phyloP scores from a whole-genome alignment of 306 rosid genomes.

The Oxytropis ochrocephala region DNA sequence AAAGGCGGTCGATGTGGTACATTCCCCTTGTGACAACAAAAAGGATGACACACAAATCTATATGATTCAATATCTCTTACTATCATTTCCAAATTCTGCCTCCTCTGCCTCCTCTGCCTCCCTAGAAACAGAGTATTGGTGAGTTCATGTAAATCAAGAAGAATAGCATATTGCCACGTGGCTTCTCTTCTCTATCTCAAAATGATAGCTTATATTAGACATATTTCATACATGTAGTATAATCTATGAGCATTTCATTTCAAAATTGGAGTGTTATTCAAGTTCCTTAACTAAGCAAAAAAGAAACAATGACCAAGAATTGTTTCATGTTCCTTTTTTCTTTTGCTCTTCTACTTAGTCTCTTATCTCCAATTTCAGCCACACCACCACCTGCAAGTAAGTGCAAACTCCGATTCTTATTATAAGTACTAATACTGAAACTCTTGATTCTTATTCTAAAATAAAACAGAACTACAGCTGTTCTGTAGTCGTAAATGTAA shows the following conservation, averaged over 20 bases:
- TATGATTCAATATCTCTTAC: constrained; percentile 31
- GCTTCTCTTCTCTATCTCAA: constrained; percentile 30
- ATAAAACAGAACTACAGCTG: no score
- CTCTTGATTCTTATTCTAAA: no score
- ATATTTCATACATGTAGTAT: neutral
- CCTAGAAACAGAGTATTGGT: constrained; percentile 29
- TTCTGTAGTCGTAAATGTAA: no score
- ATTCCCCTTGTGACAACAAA: neutral
- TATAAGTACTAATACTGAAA: no score
- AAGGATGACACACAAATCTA: constrained; percentile 9
- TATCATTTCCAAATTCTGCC: constrained; percentile 22
- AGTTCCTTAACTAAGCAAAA: neutral
- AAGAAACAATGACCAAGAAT: constrained; percentile 42
- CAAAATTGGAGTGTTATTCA: constrained; percentile 15
- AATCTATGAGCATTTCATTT: constrained; percentile 29
- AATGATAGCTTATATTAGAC: constrained; percentile 28
- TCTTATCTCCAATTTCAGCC: constrained; percentile 68
- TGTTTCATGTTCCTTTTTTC: constrained; percentile 36
- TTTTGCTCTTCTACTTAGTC: constrained; percentile 41
- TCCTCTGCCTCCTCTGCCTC: constrained; percentile 29
- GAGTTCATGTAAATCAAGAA: constrained; percentile 20
- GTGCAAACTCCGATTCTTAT: no score
- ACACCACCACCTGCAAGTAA: constrained; percentile 76
- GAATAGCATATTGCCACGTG: constrained; percentile 32
- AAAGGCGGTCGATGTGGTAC: neutral